Base-by-base conservation (phyloP, 768 basidiomycete species). In the Leccinum barrowsii region DNA sequence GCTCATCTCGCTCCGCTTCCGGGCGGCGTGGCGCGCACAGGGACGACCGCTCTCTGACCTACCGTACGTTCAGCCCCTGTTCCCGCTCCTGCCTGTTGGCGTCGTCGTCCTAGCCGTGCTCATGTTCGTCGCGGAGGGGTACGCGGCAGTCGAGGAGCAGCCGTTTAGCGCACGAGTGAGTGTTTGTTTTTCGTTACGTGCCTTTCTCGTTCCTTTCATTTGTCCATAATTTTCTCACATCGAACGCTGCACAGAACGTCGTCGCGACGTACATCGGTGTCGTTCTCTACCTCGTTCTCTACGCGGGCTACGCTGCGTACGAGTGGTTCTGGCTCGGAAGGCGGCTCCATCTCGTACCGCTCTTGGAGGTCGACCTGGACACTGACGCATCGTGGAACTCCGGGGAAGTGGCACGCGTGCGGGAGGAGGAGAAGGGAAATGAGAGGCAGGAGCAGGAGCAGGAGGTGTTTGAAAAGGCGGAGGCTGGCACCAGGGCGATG, bases 101-200 rank as follows among this genome's bases (percentile, higher is more conserved):
- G 80, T 85, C 21, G 59, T 87, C 57, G 65, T 81, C 7, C 75
- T 85, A 10, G 80, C 77, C 3, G 71, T 72, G 12, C 62, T 78
- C 57, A 82, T 84, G 80, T 83, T 85, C 63, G 69, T 78, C 28
- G 82, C 81, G 5, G 77, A 84, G 59, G 83, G 83, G 4, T 83
- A 83, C 62, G 72, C 81, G 5, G 75, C 81, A 2, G 77, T 80
- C 49, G 67, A 73, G 32, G 68, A 77, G 52, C 65, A 77, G 34
- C 79, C 79, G 13, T 83, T 82, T 59, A 73, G 73, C 21, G 66
- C 73, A 4, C 68, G 76, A 64, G 82, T 82, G 49, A 28, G 75
- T 26, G 24, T 26, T 42, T 11, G 7, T 4, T 4, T 49, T 28
- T 7, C n/a, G 8, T 19, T n/a, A n/a, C 8, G 40, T 42, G n/a